Conservation (phyloP, 257 asterid genomes). For the Solanum stenotomum region DNA sequence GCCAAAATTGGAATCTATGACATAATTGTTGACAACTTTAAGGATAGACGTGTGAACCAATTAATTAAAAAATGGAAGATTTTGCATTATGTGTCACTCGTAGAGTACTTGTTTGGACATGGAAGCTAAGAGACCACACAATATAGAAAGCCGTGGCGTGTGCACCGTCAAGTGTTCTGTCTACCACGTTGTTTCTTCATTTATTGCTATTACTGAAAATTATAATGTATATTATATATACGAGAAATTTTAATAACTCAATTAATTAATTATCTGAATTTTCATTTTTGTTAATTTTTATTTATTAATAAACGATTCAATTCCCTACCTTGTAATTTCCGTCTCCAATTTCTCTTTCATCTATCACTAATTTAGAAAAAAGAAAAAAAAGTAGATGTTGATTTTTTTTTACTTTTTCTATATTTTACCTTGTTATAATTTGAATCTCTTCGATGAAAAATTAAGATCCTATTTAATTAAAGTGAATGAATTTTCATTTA, state of each 20-base stretch:
- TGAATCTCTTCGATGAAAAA: too few relatives aligned
- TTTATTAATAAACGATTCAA: too few relatives aligned
- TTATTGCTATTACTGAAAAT: neutral
- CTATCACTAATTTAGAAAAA: neutral
- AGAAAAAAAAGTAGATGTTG: neutral
- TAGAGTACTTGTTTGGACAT: conserved; percentile 14
- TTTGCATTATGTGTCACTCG: neutral
- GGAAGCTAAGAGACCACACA: conserved; percentile 35
- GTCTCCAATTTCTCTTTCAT: neutral
- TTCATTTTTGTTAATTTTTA: too few relatives aligned
- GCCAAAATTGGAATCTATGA: neutral
- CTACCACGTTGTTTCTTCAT: conserved; percentile 28
- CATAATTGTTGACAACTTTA: neutral
- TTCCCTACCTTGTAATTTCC: neutral
- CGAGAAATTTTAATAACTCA: too few relatives aligned
- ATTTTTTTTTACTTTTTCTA: too few relatives aligned
- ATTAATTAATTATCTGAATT: too few relatives aligned
- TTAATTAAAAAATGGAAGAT: neutral
- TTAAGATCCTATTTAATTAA: too few relatives aligned
- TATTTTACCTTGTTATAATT: too few relatives aligned
- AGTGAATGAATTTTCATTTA: neutral
- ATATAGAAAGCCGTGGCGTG: conserved; percentile 49
- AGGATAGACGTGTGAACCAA: neutral
- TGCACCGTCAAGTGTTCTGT: conserved; percentile 10
- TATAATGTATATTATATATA: too few relatives aligned